Evolutionary conservation across 192 early-diverging fungal genomes (phyloP), one percentile per base, ranked within the genome.

Genomic region (Umbelopsis isabellina): DNA sequence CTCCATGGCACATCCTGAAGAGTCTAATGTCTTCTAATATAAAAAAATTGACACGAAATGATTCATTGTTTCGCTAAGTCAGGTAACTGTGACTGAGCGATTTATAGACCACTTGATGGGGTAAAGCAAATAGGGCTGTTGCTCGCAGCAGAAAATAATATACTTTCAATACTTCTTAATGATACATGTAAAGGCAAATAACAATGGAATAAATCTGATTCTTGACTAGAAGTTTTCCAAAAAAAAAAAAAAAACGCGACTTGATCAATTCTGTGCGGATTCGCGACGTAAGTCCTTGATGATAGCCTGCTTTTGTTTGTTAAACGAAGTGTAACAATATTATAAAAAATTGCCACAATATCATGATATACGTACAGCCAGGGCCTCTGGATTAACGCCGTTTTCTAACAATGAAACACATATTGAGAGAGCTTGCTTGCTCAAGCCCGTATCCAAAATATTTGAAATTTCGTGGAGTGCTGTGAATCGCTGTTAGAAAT

Each of bases 281-380:
- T 71, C 69, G 11, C 69, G 51, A 52, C 45, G 67, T 10, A 75
- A 44, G 15, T 75, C 74, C 35, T 75, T 75, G 41, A 75, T 75
- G 27, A 75, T 55, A 12, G 55, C 47, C 74, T 75, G 13, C 27
- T 13, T 3, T 33, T 58, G 16, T 4, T 45, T 16, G 20, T n/a
- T 9, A 55, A 58, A 70, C 13, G 2, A 18, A 15, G 44, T 4
- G 6, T 4, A 23, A 13, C n/a, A 21, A 46, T 35, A 5, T 3
- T 1, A 66, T 23, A 22, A 9, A n/a, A 9, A 11, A 25, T 13
- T 22, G 0, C 8, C 3, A 10, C 1, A 18, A 23, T 46, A 16
- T 3, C 2, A 9, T 2, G 3, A 35, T 10, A 2, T 44, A 69
- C 68, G 4, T 71, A 71, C 70, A 4, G 70, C 53, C 20, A 71